Conservation (phyloP, 2,329 filamentous ascomycete genomes). For the Ilyonectria mors-panacis region DNA sequence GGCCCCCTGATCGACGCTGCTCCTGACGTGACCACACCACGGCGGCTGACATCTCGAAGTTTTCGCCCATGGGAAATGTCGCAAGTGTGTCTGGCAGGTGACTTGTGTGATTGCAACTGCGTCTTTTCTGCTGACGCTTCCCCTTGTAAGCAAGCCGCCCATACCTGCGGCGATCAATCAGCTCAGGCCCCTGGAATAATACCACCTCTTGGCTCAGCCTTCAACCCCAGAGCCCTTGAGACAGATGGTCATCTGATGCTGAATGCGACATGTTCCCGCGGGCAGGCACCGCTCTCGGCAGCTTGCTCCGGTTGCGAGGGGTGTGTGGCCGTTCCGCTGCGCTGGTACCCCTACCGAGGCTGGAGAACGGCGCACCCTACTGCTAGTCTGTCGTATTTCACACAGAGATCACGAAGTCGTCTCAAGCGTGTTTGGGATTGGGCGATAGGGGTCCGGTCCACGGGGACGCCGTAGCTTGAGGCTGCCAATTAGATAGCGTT, state of each 20-base stretch:
- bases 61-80: slow-evolving; percentile 15
- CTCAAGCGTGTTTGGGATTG: slow-evolving; percentile 47
- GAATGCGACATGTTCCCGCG: slow-evolving; percentile 21
- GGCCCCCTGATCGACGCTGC: slow-evolving; percentile 8
- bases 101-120: slow-evolving; percentile 15
- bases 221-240: slow-evolving; percentile 11
- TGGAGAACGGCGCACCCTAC: slow-evolving; percentile 38
- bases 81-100: neutral
- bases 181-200: slow-evolving; percentile 28
- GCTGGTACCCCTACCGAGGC: slow-evolving; percentile 42
- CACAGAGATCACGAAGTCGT: slow-evolving; percentile 39
- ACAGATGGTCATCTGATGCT: slow-evolving; percentile 39
- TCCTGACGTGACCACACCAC: slow-evolving; percentile 15
- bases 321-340: slow-evolving; percentile 41
- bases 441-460: slow-evolving; percentile 26
- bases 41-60: slow-evolving; percentile 10
- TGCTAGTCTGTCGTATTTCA: slow-evolving; percentile 34
- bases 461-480: slow-evolving; percentile 46
- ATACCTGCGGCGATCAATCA: slow-evolving; percentile 29
- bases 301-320: slow-evolving; percentile 36
- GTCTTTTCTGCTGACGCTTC: slow-evolving; percentile 8
- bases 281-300: slow-evolving; percentile 41
- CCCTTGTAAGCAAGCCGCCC: slow-evolving; percentile 18
- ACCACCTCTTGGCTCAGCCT: slow-evolving; percentile 37
- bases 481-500: slow-evolving; percentile 30